Evolutionary conservation across 2,329 filamentous ascomycete genomes (phyloP), one percentile per base, ranked within the genome.

Genomic region (Pyrenophora tritici-repentis): DNA sequence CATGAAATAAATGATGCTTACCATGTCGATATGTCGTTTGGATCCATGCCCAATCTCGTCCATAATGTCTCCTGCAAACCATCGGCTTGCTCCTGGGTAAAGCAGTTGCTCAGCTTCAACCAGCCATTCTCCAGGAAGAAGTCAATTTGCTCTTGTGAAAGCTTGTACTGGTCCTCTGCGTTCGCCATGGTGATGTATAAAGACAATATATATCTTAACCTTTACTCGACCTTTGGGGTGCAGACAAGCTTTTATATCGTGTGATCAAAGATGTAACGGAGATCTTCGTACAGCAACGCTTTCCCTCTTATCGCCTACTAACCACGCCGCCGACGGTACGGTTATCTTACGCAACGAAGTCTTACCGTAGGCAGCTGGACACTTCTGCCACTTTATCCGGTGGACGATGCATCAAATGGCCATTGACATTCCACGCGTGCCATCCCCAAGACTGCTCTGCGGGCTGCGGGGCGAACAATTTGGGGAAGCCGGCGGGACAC

Each of bases 21-120:
- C 86, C 87, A 89, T 26, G 86, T 89, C 2, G 78, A 77, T 66
- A 83, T 83, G 71, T 90, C 84, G 3, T 78, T 76, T 0, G 85
- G 80, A 38, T 82, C 80, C 79, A 87, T 86, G 20, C 84, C 86
- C 4, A 89, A 78, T 8, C 86, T 79, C 0, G 81, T 83, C 86
- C 86, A 89, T 31, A 88, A 62, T 14, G 75, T 75, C 9, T 70
- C 62, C 3, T 78, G 79, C 56, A 80, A 78, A 35, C 78, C 73
- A 2, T 75, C 74, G 1, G 80, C 78, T 56, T 79, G 76, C 44
- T 76, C 73, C 14, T 65, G 67, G 0, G 78, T 76, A 63, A 83
- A 83, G 72, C 82, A 85, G 22, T 76, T 66, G 1, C 74, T 72
- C 12, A 86, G 66, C 39, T 81, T 81, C 17, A 86, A 60, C 68